Percentiles rank a stretch among this genome's conserved stretches.
These are phyloP conservation scores for Pseudocercospora vitis DNA, from an alignment of 2,329 filamentous ascomycete genomes.

Conservation along the genomic window DNA sequence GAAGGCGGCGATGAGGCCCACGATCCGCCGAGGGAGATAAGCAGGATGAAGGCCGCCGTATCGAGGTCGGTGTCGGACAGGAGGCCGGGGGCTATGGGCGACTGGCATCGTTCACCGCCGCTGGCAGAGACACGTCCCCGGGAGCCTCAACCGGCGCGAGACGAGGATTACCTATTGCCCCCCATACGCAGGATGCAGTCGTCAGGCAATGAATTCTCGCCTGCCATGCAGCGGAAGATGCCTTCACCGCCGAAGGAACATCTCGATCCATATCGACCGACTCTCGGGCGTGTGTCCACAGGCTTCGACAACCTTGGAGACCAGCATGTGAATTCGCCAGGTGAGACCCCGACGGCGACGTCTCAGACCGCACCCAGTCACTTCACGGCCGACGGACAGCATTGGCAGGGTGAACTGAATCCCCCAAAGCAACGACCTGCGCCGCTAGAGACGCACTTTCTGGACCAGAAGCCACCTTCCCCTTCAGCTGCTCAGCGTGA, in stretches of 20 bases:
- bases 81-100: conserved; percentile 19
- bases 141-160: conserved; percentile 5
- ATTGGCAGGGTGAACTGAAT: background rate
- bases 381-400: background rate
- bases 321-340: conserved; percentile 9
- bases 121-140: conserved; percentile 10
- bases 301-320: conserved; percentile 21
- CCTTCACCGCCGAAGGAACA: conserved; percentile 24
- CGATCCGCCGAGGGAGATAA: conserved; percentile 69
- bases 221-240: conserved; percentile 29
- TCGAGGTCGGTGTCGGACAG: conserved; percentile 33
- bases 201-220: conserved; percentile 30
- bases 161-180: conserved; percentile 22
- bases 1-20: conserved; percentile 87
- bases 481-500: background rate
- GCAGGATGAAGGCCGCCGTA: conserved; percentile 51
- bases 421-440: conserved; percentile 16
- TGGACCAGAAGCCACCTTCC: conserved; percentile 2
- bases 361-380: background rate
- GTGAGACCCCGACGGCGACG: conserved; percentile 13
- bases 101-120: conserved; percentile 20
- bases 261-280: conserved; percentile 22
- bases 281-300: conserved; percentile 31
- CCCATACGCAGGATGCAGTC: conserved; percentile 29
- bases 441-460: conserved; percentile 20